Conservation (phyloP, 1,284 basidiomycete species). For the Neolentinus lepideus region DNA sequence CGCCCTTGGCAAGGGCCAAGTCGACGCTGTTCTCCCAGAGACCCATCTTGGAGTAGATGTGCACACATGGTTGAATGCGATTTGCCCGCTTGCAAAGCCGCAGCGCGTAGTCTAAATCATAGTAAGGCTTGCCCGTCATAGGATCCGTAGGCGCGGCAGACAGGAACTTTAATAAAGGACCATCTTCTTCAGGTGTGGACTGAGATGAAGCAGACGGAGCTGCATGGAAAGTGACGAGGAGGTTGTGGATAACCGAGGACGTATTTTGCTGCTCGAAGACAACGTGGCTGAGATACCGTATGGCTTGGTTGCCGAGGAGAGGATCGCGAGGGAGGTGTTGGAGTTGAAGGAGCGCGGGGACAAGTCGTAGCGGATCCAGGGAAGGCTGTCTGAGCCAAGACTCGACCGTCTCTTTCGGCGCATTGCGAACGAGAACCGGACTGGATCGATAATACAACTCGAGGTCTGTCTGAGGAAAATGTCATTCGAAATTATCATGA, state of each 20-base stretch:
- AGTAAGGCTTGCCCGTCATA: constrained; percentile 82
- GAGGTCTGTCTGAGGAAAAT: constrained; percentile 48
- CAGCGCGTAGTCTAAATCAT: constrained; percentile 95
- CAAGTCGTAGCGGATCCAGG: constrained; percentile 78
- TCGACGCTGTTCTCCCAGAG: constrained; percentile 96
- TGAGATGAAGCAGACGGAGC: constrained; percentile 40
- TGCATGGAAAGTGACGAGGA: constrained; percentile 85
- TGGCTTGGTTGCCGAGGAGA: constrained; percentile 73
- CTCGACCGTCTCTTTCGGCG: constrained; percentile 86
- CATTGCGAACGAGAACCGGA: constrained; percentile 80
- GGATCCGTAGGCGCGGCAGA: constrained; percentile 80
- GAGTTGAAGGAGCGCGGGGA: constrained; percentile 85
- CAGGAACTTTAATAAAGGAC: constrained; percentile 80
- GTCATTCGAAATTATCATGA: neutral
- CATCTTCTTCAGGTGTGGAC: constrained; percentile 55
- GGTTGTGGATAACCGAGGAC: constrained; percentile 88
- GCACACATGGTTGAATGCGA: constrained; percentile 86
- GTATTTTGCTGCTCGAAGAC: constrained; percentile 77
- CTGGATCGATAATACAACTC: constrained; percentile 94
- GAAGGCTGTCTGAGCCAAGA: constrained; percentile 82
- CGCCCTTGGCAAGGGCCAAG: constrained; percentile 88
- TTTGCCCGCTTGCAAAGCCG: constrained; percentile 83
- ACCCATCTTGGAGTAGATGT: constrained; percentile 98
- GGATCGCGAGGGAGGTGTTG: constrained; percentile 67
- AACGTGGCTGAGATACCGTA: constrained; percentile 83